Conservation (phyloP, 805 yeast species). For the Isabelozyma gotoi region DNA sequence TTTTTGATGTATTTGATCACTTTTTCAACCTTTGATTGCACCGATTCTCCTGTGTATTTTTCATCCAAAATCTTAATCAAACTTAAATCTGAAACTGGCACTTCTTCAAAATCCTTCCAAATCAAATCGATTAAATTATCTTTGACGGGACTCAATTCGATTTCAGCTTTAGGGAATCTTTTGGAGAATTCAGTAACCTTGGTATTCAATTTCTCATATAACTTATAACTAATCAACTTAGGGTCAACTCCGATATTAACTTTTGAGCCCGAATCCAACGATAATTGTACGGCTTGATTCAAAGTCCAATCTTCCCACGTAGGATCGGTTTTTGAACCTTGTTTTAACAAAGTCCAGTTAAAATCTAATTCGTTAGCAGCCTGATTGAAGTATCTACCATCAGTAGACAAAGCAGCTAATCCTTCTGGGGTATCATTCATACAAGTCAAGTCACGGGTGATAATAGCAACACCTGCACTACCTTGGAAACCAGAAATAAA, state of each 20-base stretch:
- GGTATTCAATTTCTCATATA: conserved; percentile 29
- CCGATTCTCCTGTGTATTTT: conserved; percentile 65
- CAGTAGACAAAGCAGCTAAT: conserved; percentile 55
- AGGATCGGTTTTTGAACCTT: conserved; percentile 49
- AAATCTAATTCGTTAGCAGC: conserved; percentile 59
- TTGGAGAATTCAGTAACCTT: conserved; percentile 26
- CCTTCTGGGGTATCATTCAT: conserved; percentile 57
- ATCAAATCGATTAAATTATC: conserved; percentile 72
- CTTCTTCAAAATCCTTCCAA: conserved; percentile 66
- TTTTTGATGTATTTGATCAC: conserved; percentile 27
- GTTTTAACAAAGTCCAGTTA: conserved; percentile 57
- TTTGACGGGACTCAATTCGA: conserved; percentile 43
- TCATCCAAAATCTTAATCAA: conserved; percentile 50
- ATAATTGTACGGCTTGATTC: conserved; percentile 48
- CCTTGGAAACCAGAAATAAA: conserved; percentile 63
- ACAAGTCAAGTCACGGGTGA: conserved; percentile 53
- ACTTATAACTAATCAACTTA: conserved; percentile 39
- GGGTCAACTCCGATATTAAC: conserved; percentile 51
- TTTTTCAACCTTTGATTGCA: conserved; percentile 54
- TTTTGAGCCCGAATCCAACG: conserved; percentile 44
- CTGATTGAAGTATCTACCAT: conserved; percentile 60
- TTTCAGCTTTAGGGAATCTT: conserved; percentile 25
- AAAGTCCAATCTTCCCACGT: conserved; percentile 61
- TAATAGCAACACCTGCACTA: conserved; percentile 59
- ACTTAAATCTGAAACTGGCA: conserved; percentile 56